Evolutionary conservation across 768 basidiomycete genomes (phyloP).

Genomic region (Coprinopsis marcescibilis): DNA sequence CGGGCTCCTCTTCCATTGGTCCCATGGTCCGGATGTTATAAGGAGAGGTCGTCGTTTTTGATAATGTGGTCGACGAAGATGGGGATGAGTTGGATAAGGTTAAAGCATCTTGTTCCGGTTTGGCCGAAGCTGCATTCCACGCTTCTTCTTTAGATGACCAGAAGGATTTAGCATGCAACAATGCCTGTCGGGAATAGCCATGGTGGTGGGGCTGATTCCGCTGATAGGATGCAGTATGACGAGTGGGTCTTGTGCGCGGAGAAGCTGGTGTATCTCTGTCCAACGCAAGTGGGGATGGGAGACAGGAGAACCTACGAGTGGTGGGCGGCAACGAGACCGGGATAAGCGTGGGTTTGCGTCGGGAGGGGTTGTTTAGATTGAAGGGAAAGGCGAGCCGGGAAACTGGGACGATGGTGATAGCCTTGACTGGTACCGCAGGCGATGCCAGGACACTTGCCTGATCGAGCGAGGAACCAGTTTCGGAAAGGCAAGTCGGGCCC

Average conservation of each 20-base stretch:
- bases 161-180: constrained; percentile 55
- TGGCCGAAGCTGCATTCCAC: constrained; percentile 31
- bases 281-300: neutral
- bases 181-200: constrained; percentile 57
- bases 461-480: neutral
- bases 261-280: neutral
- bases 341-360: neutral
- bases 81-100: too few relatives aligned
- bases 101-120: constrained; percentile 5
- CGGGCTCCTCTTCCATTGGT: constrained; percentile 11
- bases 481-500: neutral
- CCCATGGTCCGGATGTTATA: neutral
- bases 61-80: neutral
- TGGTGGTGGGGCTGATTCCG: constrained; percentile 35
- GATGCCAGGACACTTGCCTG: neutral
- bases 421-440: neutral
- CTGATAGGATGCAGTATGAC: neutral
- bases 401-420: neutral
- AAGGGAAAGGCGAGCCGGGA: constrained; percentile 5
- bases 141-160: constrained; percentile 54
- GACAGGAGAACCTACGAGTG: neutral
- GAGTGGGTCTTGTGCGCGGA: neutral
- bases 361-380: neutral
- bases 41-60: constrained; percentile 3
- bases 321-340: neutral